phyloP scores from a whole-genome alignment of 2,329 filamentous ascomycete species.

The Alternaria angustiovoidea region DNA sequence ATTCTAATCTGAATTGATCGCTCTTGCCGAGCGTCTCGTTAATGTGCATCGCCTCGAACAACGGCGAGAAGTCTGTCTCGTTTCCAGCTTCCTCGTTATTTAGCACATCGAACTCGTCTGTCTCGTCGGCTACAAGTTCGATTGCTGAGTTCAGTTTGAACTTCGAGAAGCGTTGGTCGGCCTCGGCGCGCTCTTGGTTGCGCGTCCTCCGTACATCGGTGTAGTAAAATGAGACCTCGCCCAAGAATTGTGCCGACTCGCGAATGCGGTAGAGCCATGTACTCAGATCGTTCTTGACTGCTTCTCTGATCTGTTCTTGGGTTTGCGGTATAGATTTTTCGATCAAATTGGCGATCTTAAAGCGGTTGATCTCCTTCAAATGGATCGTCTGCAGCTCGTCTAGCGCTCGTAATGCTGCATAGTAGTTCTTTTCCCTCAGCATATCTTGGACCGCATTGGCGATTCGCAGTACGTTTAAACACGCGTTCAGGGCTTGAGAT shows the following conservation, averaged over 20 bases:
- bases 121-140: slow-evolving; percentile 93
- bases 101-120: slow-evolving; percentile 92
- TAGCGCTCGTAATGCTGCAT: slow-evolving; percentile 89
- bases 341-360: slow-evolving; percentile 93
- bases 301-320: slow-evolving; percentile 91
- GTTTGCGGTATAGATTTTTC: slow-evolving; percentile 94
- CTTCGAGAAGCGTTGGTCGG: slow-evolving; percentile 75
- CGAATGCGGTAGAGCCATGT: slow-evolving; percentile 96
- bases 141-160: slow-evolving; percentile 97
- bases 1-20: slow-evolving; percentile 89
- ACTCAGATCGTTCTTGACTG: slow-evolving; percentile 95
- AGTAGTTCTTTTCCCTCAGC: slow-evolving; percentile 91
- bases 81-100: slow-evolving; percentile 85
- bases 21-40: slow-evolving; percentile 92
- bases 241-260: slow-evolving; percentile 94
- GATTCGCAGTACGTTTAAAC: slow-evolving; percentile 87
- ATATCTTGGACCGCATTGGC: slow-evolving; percentile 95
- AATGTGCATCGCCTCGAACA: slow-evolving; percentile 96
- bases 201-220: slow-evolving; percentile 85
- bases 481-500: slow-evolving; percentile 86
- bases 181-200: slow-evolving; percentile 82
- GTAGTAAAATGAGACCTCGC: slow-evolving; percentile 96
- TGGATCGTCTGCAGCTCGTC: slow-evolving; percentile 98
- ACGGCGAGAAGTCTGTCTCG: slow-evolving; percentile 90
- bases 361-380: slow-evolving; percentile 90